These are phyloP conservation scores for Entoloma clypeatum DNA, from an alignment of 1,284 basidiomycete species.

Conservation along the genomic window DNA sequence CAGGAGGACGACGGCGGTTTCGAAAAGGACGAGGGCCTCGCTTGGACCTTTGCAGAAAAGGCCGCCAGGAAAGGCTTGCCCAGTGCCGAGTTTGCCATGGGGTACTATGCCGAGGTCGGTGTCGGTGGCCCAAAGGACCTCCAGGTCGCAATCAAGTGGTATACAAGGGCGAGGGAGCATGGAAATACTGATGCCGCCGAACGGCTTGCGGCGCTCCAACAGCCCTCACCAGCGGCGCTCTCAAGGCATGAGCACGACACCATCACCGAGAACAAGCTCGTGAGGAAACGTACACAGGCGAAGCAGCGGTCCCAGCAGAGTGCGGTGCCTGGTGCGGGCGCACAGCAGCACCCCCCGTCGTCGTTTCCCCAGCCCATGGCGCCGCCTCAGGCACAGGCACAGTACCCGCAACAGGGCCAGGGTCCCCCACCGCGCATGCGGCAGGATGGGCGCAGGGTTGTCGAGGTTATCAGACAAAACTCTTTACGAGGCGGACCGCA, in stretches of 20 bases:
- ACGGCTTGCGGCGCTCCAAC: slow-evolving; percentile 68
- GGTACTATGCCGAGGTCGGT: slow-evolving; percentile 86
- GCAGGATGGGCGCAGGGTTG: slow-evolving; percentile 22
- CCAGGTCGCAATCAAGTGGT: slow-evolving; percentile 67
- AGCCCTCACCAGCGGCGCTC: slow-evolving; percentile 56
- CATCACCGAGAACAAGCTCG: slow-evolving; percentile 76
- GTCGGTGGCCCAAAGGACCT: slow-evolving; percentile 69
- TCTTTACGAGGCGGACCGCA: no score
- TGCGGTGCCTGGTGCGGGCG: slow-evolving; percentile 5
- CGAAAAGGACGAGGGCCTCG: slow-evolving; percentile 86
- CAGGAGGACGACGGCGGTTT: slow-evolving; percentile 61
- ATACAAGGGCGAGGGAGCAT: slow-evolving; percentile 66
- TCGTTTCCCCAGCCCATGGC: slow-evolving; percentile 13
- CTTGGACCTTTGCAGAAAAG: slow-evolving; percentile 89
- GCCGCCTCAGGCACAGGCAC: slow-evolving; percentile 8
- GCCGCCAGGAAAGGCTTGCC: slow-evolving; percentile 78
- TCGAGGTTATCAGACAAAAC: slow-evolving; percentile 40
- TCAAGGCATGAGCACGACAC: slow-evolving; percentile 78
- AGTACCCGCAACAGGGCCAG: slow-evolving; percentile 2
- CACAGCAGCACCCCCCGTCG: slow-evolving; percentile 13
- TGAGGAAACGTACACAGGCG: slow-evolving; percentile 81
- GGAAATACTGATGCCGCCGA: slow-evolving; percentile 79
- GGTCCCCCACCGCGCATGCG: slow-evolving; percentile 6
- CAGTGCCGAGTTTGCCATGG: slow-evolving; percentile 91
- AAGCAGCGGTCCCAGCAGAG: slow-evolving; percentile 60